Base-by-base conservation (phyloP, 2,329 filamentous ascomycete species). In the Exophiala calicioides region DNA sequence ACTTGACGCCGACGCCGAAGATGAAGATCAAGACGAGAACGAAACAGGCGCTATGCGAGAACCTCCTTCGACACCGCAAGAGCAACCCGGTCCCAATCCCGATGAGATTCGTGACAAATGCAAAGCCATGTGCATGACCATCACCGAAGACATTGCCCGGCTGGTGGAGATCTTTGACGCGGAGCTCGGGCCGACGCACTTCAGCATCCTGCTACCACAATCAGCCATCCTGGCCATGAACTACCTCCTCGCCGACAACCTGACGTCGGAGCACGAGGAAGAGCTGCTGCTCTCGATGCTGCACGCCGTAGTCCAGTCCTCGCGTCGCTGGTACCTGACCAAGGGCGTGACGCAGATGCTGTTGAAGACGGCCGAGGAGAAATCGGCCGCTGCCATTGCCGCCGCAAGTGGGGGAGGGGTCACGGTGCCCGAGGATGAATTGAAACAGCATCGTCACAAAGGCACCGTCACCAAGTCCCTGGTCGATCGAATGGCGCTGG, bases 261-360 rank as follows among this genome's bases (percentile, higher is more conserved):
- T 52, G 15, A 13, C 23, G 13, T 34, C 43, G 8, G 20, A 10
- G 18, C 7, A 24, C 12, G 48, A 47, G 29, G 43, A 52, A 38
- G 44, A 39, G 19, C n/a, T 47, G 20, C 30, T 52, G 13, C 48
- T 47, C 6, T 15, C 43, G 18, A 34, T 52, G 26, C 38, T 52
- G 32, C 18, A 16, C 3, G 23, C 40, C 16, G 33, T 52, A n/a
- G 43, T 47, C n/a, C 18, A 40, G 19, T 29, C 30, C 13, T 41
- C 48, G 6, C 31, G 32, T n/a, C 37, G 38, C 13, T 32, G 43
- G 10, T 23, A 46, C n/a, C 33, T 51, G 27, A 38, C 43, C 20
- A 46, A 47, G n/a, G 47, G 47, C 15, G 21, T 51, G 13, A 51
- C 47, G 9, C 48, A 40, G 15, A 47, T 52, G 43, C 29, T 52